phyloP scores from a whole-genome alignment of 1,139 yeast genomes.

The Scheffersomyces illinoinensis region DNA sequence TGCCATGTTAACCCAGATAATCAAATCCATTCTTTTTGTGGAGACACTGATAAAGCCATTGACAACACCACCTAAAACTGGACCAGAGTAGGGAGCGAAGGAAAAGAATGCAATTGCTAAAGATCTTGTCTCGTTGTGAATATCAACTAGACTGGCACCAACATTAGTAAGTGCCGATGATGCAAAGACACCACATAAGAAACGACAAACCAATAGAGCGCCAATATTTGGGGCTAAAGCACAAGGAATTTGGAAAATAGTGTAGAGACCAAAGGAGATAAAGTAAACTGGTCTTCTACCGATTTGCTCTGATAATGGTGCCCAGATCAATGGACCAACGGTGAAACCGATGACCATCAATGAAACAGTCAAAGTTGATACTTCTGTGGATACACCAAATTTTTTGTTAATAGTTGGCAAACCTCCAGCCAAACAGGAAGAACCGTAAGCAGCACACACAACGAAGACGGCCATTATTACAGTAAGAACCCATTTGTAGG shows the following conservation, averaged over 20 bases:
- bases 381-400: constrained; percentile 72
- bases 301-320: constrained; percentile 82
- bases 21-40: constrained; percentile 64
- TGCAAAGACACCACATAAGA: constrained; percentile 84
- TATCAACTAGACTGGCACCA: constrained; percentile 89
- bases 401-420: constrained; percentile 61
- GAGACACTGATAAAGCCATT: constrained; percentile 81
- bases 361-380: constrained; percentile 76
- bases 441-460: constrained; percentile 86
- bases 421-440: constrained; percentile 88
- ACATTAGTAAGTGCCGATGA: constrained; percentile 83
- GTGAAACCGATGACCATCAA: constrained; percentile 88
- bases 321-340: constrained; percentile 87
- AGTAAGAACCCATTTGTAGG: constrained; percentile 67
- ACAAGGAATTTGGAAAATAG: constrained; percentile 83
- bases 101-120: constrained; percentile 89
- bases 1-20: constrained; percentile 91
- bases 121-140: constrained; percentile 79
- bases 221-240: constrained; percentile 86
- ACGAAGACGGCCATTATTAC: constrained; percentile 65
- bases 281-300: constrained; percentile 87
- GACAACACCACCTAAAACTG: constrained; percentile 86
- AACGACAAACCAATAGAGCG: constrained; percentile 75
- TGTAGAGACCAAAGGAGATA: constrained; percentile 71
- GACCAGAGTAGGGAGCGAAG: constrained; percentile 91